Conservation (phyloP, 495 filamentous ascomycete species). For the Delitschia confertaspora region DNA sequence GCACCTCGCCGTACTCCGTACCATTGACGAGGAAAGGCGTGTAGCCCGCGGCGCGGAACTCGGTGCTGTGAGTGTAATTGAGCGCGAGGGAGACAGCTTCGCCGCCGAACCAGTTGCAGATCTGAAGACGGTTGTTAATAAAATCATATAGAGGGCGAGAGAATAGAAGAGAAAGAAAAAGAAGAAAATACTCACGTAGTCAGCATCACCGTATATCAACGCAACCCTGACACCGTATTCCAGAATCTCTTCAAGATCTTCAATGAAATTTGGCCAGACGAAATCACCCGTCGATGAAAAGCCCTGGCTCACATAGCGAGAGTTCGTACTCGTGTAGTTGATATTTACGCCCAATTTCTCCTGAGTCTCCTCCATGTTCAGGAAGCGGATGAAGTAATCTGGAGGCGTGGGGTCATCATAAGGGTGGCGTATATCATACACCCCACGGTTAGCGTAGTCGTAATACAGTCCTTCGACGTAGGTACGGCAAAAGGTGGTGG, state of each 20-base stretch:
- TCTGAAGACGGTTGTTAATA: too few species aligned
- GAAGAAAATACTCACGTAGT: constrained; percentile 29
- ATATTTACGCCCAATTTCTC: constrained; percentile 45
- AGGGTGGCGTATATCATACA: constrained; percentile 46
- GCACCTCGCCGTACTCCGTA: constrained; percentile 36
- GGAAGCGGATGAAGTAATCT: constrained; percentile 39
- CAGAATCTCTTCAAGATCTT: constrained; percentile 42
- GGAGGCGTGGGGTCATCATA: constrained; percentile 44
- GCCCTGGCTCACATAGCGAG: constrained; percentile 32
- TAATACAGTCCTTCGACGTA: constrained; percentile 41
- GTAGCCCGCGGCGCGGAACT: constrained; percentile 52
- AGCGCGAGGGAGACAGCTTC: constrained; percentile 48
- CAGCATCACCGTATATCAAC: constrained; percentile 43
- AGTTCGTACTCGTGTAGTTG: constrained; percentile 41
- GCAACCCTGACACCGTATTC: constrained; percentile 40
- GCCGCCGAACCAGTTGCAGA: constrained; percentile 36
- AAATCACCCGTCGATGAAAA: constrained; percentile 45
- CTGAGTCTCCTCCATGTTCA: constrained; percentile 41
- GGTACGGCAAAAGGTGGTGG: constrained; percentile 38
- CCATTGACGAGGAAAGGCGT: constrained; percentile 36
- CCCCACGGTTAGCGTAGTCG: constrained; percentile 37
- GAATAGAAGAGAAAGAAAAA: not conserved
- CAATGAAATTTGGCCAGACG: constrained; percentile 38
- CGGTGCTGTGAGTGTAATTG: constrained; percentile 35
- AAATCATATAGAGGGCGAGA: too few species aligned